phyloP scores from a whole-genome alignment of 345 rosid species.

The Streptanthus diversifolius region DNA sequence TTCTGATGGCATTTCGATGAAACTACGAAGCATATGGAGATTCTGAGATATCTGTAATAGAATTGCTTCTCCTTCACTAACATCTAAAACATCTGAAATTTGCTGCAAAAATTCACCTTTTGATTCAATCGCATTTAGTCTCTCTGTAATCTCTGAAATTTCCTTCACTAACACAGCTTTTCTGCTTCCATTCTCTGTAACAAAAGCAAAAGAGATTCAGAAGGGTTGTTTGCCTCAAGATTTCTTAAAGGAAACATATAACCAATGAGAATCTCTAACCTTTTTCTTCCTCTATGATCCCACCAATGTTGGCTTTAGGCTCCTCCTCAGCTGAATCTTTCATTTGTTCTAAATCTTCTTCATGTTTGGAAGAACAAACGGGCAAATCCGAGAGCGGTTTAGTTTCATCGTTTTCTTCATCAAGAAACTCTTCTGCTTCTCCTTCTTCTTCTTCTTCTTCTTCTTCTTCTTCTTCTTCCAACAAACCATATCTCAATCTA shows the following conservation, averaged over 20 bases:
- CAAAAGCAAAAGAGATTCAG: conserved; percentile 4
- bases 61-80: conserved; percentile 39
- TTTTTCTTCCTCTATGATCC: conserved; percentile 15
- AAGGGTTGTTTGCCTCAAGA: not conserved
- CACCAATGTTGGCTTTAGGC: conserved; percentile 2
- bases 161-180: conserved; percentile 30
- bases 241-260: not conserved
- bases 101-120: conserved; percentile 38
- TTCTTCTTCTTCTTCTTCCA: conserved; percentile 27
- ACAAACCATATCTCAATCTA: conserved; percentile 52
- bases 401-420: conserved; percentile 27
- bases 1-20: conserved; percentile 35
- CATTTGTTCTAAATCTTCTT: conserved; percentile 35
- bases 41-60: conserved; percentile 42
- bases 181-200: conserved; percentile 22
- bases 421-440: conserved; percentile 31
- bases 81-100: conserved; percentile 28
- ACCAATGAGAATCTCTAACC: not conserved
- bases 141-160: conserved; percentile 39
- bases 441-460: not conserved
- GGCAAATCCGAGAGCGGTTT: conserved; percentile 19
- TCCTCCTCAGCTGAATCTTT: conserved; percentile 17
- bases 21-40: conserved; percentile 46
- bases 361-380: conserved; percentile 20
- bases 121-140: conserved; percentile 43